These are phyloP conservation scores for Starmerella potacharoeniae DNA, from an alignment of 805 yeast genomes.

Conservation along the genomic window DNA sequence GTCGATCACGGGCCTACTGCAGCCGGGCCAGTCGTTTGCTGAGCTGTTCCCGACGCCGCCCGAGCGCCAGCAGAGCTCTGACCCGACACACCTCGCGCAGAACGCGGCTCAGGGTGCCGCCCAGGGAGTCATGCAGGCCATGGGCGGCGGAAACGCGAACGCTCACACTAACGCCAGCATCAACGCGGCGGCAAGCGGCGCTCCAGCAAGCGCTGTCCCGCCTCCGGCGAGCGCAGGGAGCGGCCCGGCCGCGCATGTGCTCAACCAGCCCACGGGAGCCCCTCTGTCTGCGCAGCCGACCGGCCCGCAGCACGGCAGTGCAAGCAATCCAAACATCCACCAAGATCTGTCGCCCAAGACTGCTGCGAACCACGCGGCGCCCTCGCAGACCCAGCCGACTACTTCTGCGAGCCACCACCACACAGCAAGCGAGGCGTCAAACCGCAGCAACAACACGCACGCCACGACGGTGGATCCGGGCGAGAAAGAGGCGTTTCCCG, in stretches of 20 bases:
- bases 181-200: no score
- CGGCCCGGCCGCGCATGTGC: no score
- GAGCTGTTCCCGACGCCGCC: constrained; percentile 43
- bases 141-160: not conserved
- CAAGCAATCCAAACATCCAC: no score
- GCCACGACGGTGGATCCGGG: constrained; percentile 4
- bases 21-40: constrained; percentile 45
- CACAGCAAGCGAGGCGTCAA: not conserved
- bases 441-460: not conserved
- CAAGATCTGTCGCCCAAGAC: not conserved
- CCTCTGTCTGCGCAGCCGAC: no score
- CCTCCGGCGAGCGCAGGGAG: no score
- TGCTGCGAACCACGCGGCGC: not conserved
- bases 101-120: constrained; percentile 8
- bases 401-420: not conserved
- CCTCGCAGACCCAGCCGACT: not conserved
- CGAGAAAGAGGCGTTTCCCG: constrained; percentile 8
- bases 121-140: not conserved
- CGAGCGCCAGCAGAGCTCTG: not conserved
- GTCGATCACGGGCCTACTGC: constrained; percentile 67
- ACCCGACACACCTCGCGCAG: constrained; percentile 3
- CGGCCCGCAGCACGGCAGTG: no score
- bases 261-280: not conserved
- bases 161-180: not conserved
- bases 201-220: no score